phyloP scores from a whole-genome alignment of 306 rosid species.

The Acacia acuminata region DNA sequence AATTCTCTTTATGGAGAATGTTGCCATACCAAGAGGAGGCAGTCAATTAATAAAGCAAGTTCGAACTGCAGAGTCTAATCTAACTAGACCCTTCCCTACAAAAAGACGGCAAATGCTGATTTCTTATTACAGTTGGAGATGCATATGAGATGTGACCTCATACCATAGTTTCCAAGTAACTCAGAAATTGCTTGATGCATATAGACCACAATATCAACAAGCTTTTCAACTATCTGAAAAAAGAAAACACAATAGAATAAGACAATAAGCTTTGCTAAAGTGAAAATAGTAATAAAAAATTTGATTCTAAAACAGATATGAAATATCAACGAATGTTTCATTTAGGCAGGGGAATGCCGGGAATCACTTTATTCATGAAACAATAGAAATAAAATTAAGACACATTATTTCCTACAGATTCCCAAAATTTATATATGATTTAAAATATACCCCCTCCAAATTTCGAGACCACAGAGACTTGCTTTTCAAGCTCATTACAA shows the following conservation, averaged over 20 bases:
- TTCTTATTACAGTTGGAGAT: constrained; percentile 11
- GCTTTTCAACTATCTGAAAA: constrained; percentile 91
- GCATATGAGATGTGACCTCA: constrained; percentile 30
- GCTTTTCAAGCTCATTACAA: constrained; percentile 80
- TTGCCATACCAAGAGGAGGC: constrained; percentile 22
- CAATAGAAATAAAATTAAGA: constrained; percentile 19
- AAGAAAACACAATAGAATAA: constrained; percentile 32
- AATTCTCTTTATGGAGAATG: background rate
- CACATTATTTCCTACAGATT: constrained; percentile 12
- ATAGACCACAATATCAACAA: constrained; percentile 62
- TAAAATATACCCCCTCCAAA: constrained; percentile 80
- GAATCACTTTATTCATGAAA: constrained; percentile 26
- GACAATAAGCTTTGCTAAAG: constrained; percentile 20
- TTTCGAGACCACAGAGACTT: constrained; percentile 88
- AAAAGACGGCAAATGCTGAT: background rate
- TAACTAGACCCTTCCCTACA: background rate
- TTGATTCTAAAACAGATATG: background rate
- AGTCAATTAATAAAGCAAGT: background rate
- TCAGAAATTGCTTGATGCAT: constrained; percentile 67
- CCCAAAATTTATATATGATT: constrained; percentile 13
- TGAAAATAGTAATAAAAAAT: constrained; percentile 5
- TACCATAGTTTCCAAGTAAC: constrained; percentile 73
- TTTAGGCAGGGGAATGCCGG: background rate
- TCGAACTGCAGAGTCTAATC: constrained; percentile 20
- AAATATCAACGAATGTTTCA: background rate